Evolutionary conservation across 768 basidiomycete species (phyloP).

Genomic region (Thelephora aurantiotincta): DNA sequence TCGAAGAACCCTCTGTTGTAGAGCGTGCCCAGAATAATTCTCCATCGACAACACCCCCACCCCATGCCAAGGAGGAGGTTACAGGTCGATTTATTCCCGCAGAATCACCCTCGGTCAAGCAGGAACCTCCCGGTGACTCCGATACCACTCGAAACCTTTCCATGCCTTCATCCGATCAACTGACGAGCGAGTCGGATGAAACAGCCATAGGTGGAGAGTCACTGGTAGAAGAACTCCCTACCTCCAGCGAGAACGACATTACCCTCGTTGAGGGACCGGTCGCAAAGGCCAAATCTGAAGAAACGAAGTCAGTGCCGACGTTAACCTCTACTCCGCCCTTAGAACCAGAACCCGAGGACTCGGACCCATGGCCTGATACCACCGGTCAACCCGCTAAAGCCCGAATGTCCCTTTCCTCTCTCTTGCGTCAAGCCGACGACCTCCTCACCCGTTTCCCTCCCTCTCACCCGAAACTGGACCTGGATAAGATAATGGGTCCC

Average conservation of each 20-base stretch:
- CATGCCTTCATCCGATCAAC: neutral
- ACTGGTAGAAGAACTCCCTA: neutral
- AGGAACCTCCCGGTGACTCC: neutral
- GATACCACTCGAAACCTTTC: neutral
- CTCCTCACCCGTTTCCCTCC: constrained; percentile 50
- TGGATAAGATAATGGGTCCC: constrained; percentile 59
- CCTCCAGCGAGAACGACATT: neutral
- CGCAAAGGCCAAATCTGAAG: too few relatives aligned
- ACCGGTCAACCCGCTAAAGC: constrained; percentile 13
- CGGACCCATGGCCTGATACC: neutral
- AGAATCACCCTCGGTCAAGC: neutral
- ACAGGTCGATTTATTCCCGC: neutral
- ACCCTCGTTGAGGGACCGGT: too few relatives aligned
- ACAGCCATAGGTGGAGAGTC: too few relatives aligned
- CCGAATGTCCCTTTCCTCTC: constrained; percentile 27
- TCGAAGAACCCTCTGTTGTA: neutral
- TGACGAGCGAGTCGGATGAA: neutral
- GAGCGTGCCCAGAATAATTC: neutral
- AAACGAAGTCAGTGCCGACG: too few relatives aligned
- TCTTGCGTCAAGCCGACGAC: constrained; percentile 43
- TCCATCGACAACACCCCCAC: neutral
- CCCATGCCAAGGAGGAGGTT: neutral
- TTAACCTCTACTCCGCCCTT: too few relatives aligned
- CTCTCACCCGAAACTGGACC: constrained; percentile 33
- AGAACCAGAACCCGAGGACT: neutral